Percentiles rank a stretch among this genome's conserved stretches.
These are phyloP conservation scores for Cladophialophora bantiana DNA, from an alignment of 2,329 filamentous ascomycete species.

Conservation along the genomic window DNA sequence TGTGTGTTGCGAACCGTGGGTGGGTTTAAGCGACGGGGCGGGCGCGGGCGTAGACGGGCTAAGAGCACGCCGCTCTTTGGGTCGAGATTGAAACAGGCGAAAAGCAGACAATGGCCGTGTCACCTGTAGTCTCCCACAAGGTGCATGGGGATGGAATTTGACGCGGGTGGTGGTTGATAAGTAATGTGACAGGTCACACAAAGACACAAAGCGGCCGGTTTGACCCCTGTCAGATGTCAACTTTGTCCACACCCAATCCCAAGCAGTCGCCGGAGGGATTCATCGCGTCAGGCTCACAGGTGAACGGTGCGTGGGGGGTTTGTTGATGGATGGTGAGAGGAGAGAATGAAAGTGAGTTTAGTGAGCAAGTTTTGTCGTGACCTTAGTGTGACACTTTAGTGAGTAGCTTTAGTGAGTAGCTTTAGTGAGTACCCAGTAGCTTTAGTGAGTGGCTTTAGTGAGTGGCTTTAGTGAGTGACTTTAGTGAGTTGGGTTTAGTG, in stretches of 20 bases:
- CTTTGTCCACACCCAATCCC: slow-evolving; percentile 19
- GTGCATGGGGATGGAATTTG: slow-evolving; percentile 35
- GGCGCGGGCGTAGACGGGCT: slow-evolving; percentile 5
- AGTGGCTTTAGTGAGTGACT: too few species aligned
- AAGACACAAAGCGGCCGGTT: slow-evolving; percentile 28
- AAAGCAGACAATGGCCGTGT: slow-evolving; percentile 20
- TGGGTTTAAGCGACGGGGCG: slow-evolving; percentile 11
- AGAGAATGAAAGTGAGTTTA: neutral
- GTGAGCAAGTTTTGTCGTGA: too few species aligned
- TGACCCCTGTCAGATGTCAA: slow-evolving; percentile 31
- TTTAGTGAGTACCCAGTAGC: too few species aligned
- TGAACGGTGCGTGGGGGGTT: neutral
- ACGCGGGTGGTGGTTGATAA: slow-evolving; percentile 24
- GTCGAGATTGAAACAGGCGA: slow-evolving; percentile 33
- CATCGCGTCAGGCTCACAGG: neutral
- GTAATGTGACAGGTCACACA: slow-evolving; percentile 37
- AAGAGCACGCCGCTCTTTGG: slow-evolving; percentile 36
- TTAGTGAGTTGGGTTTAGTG: too few species aligned
- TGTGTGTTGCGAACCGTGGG: slow-evolving; percentile 4
- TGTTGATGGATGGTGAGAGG: neutral
- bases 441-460: too few species aligned
- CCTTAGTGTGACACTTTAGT: too few species aligned
- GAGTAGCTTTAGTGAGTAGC: too few species aligned
- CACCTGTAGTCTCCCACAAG: slow-evolving; percentile 27
- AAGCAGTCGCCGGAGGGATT: neutral